Base-by-base conservation (phyloP, 768 basidiomycete species). In the Panellus pusillus region DNA sequence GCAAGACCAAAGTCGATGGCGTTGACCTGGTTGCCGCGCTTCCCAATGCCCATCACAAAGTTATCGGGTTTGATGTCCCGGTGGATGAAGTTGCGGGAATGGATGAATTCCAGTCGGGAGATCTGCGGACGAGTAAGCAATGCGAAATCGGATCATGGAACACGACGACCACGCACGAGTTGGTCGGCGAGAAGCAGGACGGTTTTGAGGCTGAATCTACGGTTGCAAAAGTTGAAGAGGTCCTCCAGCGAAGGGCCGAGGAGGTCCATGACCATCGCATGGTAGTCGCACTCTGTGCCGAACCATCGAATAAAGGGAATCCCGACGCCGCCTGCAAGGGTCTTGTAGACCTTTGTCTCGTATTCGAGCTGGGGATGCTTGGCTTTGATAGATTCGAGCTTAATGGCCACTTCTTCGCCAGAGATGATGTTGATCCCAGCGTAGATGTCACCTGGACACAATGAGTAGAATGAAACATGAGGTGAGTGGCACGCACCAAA, bases 361-460 rank as follows among this genome's bases (percentile, higher is more conserved):
- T 99, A 99, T 72, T 99, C 97, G 66, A 99, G 89, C 74, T 99
- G 97, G n/a, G 97, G 97, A 64, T 99, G 97, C 74, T 99, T 99
- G 63, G 97, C 97, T 74, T 99, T 99, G 72, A 98, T 93, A 2
- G 95, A 98, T 74, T 99, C 97, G 64, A 99, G 91, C 75, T 99
- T 99, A 83, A 99, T 99, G 70, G 94, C 97, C 58, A 98, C 96
- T 70, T 98, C 97, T 72, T 99, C 97, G 20, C 96, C 96, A 17
- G 96, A 98, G 69, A 98, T 97, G 78, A 99, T 98, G 81, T 98
- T 99, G 72, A 97, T 96, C 52, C 97, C 97, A 57, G 98, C 91
- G 72, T 98, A 98, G 75, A 99, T 98, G 70, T 98, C 96, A 72
- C 94, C 96, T 95, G 41, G 38, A 20, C 17, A 51, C 47, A 45